These are phyloP conservation scores for Miscanthus lutarioriparius DNA, from an alignment of 176 grass and related monocot genomes.

Conservation along the genomic window DNA sequence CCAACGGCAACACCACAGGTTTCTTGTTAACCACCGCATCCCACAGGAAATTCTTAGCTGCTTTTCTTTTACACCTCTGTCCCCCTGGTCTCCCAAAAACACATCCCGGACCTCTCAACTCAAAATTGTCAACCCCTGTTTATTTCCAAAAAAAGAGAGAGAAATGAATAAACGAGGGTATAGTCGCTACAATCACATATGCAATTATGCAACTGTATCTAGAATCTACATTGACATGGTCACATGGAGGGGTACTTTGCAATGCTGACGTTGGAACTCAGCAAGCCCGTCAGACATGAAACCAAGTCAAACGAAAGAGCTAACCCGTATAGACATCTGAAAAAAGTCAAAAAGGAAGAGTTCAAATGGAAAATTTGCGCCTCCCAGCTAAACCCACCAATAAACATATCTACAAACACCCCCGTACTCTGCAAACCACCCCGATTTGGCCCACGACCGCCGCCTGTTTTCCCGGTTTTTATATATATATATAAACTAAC, in stretches of 20 bases:
- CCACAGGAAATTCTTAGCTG: not conserved
- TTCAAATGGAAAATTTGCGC: constrained; percentile 3
- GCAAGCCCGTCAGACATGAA: not conserved
- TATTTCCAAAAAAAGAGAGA: too few relatives aligned
- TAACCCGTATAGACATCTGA: not conserved
- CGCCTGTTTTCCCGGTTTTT: constrained; percentile 4
- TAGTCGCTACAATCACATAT: not conserved
- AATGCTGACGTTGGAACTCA: not conserved
- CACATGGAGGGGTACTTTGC: not conserved
- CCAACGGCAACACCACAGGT: not conserved
- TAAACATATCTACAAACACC: not conserved
- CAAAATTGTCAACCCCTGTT: not conserved
- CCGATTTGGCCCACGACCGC: not conserved
- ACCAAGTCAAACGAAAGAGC: not conserved
- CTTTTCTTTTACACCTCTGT: not conserved
- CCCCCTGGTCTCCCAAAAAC: not conserved
- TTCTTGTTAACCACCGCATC: not conserved
- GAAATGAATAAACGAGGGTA: not conserved
- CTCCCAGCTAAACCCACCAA: not conserved
- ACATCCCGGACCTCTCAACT: accelerated
- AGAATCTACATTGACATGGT: not conserved
- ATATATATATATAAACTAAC: constrained; percentile 10
- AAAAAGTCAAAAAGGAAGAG: not conserved
- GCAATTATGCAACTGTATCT: not conserved
- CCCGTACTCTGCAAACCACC: not conserved